A percentile compares a stretch with the other conserved stretches of the same genome.
Evolutionary conservation across 2,329 filamentous ascomycete genomes (phyloP).

Genomic region (Allantophomopsis cytisporea): DNA sequence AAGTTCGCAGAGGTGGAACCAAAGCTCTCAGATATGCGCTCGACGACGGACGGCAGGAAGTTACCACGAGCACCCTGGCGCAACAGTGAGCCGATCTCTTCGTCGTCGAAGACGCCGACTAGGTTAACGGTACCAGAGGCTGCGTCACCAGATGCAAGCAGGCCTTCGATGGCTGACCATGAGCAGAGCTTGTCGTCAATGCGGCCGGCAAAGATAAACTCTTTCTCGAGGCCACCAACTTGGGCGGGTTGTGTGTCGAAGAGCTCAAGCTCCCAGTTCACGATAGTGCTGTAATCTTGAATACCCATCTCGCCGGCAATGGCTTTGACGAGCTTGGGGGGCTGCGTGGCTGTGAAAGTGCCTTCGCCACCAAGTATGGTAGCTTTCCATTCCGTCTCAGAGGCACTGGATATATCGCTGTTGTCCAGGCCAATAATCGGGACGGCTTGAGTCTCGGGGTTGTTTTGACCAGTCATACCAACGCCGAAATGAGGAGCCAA

Average conservation of each 20-base stretch:
- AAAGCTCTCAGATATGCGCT: slow-evolving; percentile 65
- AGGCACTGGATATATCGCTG: slow-evolving; percentile 33
- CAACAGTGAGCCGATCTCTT: slow-evolving; percentile 86
- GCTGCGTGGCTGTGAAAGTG: slow-evolving; percentile 73
- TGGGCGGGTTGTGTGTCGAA: slow-evolving; percentile 82
- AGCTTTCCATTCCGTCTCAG: slow-evolving; percentile 15
- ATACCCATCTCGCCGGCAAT: slow-evolving; percentile 72
- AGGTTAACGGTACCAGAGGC: slow-evolving; percentile 63
- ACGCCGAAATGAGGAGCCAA: slow-evolving; percentile 89
- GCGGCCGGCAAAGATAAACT: slow-evolving; percentile 88
- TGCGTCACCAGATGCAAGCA: slow-evolving; percentile 50
- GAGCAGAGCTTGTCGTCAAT: slow-evolving; percentile 98
- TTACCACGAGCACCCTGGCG: slow-evolving; percentile 85
- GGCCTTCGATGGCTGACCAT: slow-evolving; percentile 75
- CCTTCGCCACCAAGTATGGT: slow-evolving; percentile 11
- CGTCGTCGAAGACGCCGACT: slow-evolving; percentile 90
- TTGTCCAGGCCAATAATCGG: slow-evolving; percentile 86
- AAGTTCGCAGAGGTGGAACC: slow-evolving; percentile 38
- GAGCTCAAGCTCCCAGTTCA: slow-evolving; percentile 96
- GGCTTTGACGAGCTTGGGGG: slow-evolving; percentile 68
- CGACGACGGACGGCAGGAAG: slow-evolving; percentile 70
- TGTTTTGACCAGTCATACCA: slow-evolving; percentile 52
- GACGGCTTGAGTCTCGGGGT: slow-evolving; percentile 85
- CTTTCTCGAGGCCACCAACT: slow-evolving; percentile 73
- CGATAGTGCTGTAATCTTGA: slow-evolving; percentile 56